Base-by-base conservation (phyloP, 768 basidiomycete species). In the Tulasnella sp. region DNA sequence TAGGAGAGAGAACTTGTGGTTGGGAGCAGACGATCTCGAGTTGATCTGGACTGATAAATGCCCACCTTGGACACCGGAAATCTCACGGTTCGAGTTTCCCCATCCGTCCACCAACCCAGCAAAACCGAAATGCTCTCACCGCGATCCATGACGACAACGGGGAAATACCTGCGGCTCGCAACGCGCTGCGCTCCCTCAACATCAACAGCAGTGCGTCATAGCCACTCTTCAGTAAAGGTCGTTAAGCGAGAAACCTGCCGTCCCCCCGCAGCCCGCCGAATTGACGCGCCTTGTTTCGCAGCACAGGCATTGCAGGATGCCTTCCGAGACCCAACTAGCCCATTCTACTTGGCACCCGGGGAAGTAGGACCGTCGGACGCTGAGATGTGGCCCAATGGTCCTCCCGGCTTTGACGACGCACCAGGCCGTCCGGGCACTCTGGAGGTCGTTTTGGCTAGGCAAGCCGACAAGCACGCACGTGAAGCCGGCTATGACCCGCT, bases 271-370 rank as follows among this genome's bases (percentile, higher is more conserved):
- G 72, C 26, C 19, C 32, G 67, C 71, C 29, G 62, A 41, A n/a
- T 36, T 47, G n/a, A 16, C 63, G 42, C 29, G 71, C 71, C 77
- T 29, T 40, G 3, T 40, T 40, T 65, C 19, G 35, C 64, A 65
- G 64, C n/a, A 34, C 76, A 90, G 89, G 83, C 82, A n/a, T 82
- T 90, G 7, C 87, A 84, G 77, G 84, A 84, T 5, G 85, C 85
- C 12, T 90, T 90, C 76, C 83, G 83, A 37, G 86, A 90, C 75
- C 87, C 88, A 2, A 80, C 82, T 0, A 89, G 88, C 1, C 89
- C 89, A n/a, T 90, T 85, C 76, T 82, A 89, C 74, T 81, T 89
- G 63, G 81, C 86, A 2, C 87, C 86, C 34, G 88, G 89, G 8
- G 81, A 84, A 14, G 78, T 79, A 74, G 89, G 89, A 1, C 89